phyloP scores from a whole-genome alignment of 176 grass and related monocot genomes.

The Typha latifolia region DNA sequence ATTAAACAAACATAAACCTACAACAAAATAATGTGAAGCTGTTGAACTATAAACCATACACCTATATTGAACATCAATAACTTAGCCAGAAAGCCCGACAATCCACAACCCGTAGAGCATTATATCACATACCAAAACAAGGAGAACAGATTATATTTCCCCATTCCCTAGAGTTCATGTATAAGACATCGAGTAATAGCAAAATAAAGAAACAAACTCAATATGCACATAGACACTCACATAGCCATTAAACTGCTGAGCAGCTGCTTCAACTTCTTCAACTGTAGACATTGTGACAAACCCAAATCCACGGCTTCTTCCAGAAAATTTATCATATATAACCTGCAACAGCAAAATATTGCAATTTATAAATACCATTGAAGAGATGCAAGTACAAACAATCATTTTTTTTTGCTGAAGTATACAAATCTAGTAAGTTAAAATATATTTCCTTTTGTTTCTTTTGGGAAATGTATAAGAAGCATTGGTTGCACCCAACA shows the following conservation, averaged over 20 bases:
- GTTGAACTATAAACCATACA: no score
- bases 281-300: constrained; percentile 83
- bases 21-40: no score
- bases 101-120: no score
- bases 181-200: neutral
- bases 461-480: no score
- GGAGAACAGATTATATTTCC: neutral
- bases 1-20: no score
- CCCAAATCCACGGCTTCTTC: constrained; percentile 89
- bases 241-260: constrained; percentile 69
- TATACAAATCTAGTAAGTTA: neutral
- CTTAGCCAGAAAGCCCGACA: no score
- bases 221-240: constrained; percentile 35
- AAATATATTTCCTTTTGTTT: no score
- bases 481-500: no score
- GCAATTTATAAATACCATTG: neutral
- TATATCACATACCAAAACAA: neutral
- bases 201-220: neutral
- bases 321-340: constrained; percentile 83
- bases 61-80: no score
- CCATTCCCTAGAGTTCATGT: neutral
- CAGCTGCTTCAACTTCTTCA: constrained; percentile 53
- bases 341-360: constrained; percentile 36
- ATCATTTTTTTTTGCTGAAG: neutral
- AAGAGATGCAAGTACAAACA: neutral